Base-by-base conservation (phyloP, 2,329 filamentous ascomycete species). In the Microsporum audouinii region DNA sequence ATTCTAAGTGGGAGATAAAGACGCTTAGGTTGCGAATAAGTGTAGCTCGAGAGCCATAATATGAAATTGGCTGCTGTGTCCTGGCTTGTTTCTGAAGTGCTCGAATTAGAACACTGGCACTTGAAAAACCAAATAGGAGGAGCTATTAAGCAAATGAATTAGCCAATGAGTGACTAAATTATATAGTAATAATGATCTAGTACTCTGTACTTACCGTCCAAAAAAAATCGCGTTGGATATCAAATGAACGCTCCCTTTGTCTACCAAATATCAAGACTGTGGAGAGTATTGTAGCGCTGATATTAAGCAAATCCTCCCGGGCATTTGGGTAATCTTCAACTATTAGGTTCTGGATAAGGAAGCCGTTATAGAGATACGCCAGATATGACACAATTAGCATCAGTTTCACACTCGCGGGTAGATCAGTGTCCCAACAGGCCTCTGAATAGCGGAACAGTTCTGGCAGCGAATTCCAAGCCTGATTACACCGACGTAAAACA, bases 351-450 rank as follows among this genome's bases (percentile, higher is more conserved):
- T 57, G 31, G 4, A 57, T 23, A 39, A 57, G 55, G n/a, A 57
- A 57, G 34, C 39, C 55, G n/a, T 57, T 57, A 41, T 57, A 38
- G 6, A 38, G 55, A 8, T 57, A 57, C 31, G 55, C 17, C 33
- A 57, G 8, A 38, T 57, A 57, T 23, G 34, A 57, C n/a, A 57
- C 7, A 41, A 57, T 17, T 27, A 57, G 55, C 55, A 57, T 57
- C 55, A 57, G 23, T 57, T 57, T 57, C 31, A 38, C 55, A 12
- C 33, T 57, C 8, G 5, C 4, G n/a, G 12, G 31, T 8, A 57
- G 34, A 36, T 57, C 39, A 38, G 34, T 41, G 10, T 57, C 39
- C 55, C 55, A 57, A 57, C 55, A 57, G 3, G n/a, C 3, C 7
- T 57, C 55, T 36, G 33, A 6, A 57, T 57, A 57, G 12, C 39